Evolutionary conservation across 306 rosid species (phyloP).

Genomic region (Cotoneaster glaucophyllus): DNA sequence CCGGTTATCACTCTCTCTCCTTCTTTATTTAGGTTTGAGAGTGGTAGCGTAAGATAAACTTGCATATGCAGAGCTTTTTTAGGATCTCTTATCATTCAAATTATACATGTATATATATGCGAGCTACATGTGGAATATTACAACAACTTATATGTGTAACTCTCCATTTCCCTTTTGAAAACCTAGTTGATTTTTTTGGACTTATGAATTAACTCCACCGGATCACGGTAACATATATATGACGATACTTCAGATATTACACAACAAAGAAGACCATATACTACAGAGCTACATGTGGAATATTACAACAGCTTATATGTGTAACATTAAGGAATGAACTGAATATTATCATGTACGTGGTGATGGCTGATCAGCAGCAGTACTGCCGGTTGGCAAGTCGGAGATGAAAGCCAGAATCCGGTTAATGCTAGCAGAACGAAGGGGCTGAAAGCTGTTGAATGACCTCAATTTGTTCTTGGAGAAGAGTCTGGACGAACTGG

Average conservation of each 20-base stretch:
- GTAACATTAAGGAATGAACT: not conserved
- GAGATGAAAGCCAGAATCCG: slow-evolving; percentile 16
- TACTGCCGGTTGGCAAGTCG: not conserved
- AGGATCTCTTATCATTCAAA: not conserved
- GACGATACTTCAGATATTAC: not conserved
- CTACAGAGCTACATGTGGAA: not conserved
- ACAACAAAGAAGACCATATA: not conserved
- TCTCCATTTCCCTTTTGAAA: not conserved
- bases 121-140: no score
- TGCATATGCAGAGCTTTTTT: not conserved
- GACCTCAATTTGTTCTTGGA: slow-evolving; percentile 15
- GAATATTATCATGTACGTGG: not conserved
- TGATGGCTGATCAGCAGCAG: not conserved
- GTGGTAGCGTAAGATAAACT: no score
- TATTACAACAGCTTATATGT: not conserved
- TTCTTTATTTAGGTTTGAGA: no score
- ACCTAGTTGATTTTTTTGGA: not conserved
- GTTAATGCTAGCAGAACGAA: slow-evolving; percentile 12
- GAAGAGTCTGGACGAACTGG: slow-evolving; percentile 23
- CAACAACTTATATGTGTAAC: no score
- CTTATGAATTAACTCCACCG: not conserved
- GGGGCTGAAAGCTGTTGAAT: slow-evolving; percentile 13
- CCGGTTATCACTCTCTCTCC: no score
- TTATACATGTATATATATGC: no score
- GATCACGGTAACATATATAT: not conserved